Conservation (phyloP, 192 early-diverging fungal genomes). For the Coemansia aciculifera region DNA sequence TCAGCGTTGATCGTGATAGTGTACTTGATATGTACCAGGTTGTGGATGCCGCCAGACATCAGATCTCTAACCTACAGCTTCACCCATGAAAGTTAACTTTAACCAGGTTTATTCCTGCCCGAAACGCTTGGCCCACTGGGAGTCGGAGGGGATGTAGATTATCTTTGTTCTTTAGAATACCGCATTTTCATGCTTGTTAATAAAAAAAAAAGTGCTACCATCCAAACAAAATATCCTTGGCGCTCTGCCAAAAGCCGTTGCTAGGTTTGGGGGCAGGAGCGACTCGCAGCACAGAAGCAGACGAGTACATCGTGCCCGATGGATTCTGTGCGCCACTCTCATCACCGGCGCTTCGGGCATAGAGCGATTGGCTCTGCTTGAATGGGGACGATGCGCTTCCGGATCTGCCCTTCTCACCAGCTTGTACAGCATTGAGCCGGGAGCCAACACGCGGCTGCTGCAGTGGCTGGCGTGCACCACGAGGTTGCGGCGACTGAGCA, state of each 20-base stretch:
- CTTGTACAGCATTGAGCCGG: slow-evolving; percentile 12
- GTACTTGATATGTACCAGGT: too few species aligned
- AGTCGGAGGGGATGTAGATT: too few species aligned
- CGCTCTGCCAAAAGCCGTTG: slow-evolving; percentile 53
- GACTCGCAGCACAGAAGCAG: slow-evolving; percentile 18
- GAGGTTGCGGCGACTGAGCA: slow-evolving; percentile 39
- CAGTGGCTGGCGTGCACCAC: slow-evolving; percentile 6
- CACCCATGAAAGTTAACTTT: too few species aligned
- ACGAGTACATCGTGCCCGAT: neutral
- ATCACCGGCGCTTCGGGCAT: neutral
- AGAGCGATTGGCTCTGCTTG: slow-evolving; percentile 14
- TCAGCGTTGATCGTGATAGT: too few species aligned
- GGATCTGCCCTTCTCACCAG: slow-evolving; percentile 4
- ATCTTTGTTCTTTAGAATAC: too few species aligned
- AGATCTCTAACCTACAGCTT: too few species aligned
- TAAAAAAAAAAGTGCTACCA: too few species aligned
- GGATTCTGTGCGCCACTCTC: slow-evolving; percentile 6
- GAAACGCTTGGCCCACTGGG: too few species aligned
- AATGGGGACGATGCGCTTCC: slow-evolving; percentile 28
- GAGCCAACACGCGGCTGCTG: slow-evolving; percentile 10
- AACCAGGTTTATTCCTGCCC: too few species aligned
- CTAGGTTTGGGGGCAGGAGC: slow-evolving; percentile 26
- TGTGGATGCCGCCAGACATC: too few species aligned
- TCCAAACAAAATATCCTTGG: slow-evolving; percentile 25
- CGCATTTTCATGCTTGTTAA: too few species aligned